Conservation (phyloP, 179 eudicot genomes). For the Spinacia oleracea region DNA sequence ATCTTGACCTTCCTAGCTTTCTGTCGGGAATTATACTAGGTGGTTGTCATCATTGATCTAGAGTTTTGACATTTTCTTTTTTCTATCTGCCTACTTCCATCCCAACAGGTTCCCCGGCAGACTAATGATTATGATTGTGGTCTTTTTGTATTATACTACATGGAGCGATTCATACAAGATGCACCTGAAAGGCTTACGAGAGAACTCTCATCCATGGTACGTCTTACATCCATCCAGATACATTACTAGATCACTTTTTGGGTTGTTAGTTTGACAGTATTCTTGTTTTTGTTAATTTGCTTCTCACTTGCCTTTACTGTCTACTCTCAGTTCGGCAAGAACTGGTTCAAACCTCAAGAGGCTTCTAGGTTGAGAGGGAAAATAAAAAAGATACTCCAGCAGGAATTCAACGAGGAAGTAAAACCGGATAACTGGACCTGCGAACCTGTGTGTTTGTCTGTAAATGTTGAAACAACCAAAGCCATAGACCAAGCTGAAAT, state of each 20-base stretch:
- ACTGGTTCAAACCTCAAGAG: slow-evolving; percentile 85
- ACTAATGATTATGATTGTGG: slow-evolving; percentile 94
- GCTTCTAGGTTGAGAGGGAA: slow-evolving; percentile 73
- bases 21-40: not conserved
- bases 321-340: slow-evolving; percentile 56
- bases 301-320: slow-evolving; percentile 1
- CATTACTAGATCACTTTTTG: not conserved
- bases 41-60: not conserved
- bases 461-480: slow-evolving; percentile 25
- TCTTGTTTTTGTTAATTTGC: not conserved
- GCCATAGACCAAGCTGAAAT: not conserved
- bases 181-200: slow-evolving; percentile 73
- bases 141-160: slow-evolving; percentile 82
- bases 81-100: not conserved
- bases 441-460: slow-evolving; percentile 32
- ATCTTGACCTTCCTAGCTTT: not conserved
- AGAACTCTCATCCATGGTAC: slow-evolving; percentile 57
- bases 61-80: not conserved
- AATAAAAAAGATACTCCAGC: slow-evolving; percentile 48
- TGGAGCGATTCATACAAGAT: slow-evolving; percentile 79
- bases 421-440: slow-evolving; percentile 21
- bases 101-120: slow-evolving; percentile 85
- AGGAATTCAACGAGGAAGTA: slow-evolving; percentile 44
- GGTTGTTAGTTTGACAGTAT: not conserved
- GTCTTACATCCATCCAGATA: not conserved